Evolutionary conservation across 768 basidiomycete genomes (phyloP), one percentile per base, ranked within the genome.

Genomic region (Hypholoma sublateritium): DNA sequence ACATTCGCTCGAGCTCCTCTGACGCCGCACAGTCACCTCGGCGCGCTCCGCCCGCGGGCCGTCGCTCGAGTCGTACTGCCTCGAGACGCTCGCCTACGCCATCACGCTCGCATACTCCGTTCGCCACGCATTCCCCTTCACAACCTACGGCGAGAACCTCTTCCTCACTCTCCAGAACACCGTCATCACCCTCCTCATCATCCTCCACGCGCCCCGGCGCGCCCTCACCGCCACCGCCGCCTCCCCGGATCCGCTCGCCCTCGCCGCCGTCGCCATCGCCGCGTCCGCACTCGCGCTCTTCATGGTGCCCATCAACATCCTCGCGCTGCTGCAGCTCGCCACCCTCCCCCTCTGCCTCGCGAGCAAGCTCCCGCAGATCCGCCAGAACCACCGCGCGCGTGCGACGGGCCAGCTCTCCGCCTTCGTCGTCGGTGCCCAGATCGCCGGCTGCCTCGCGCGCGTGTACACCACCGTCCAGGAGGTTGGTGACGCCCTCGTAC

Each of bases 141-240:
- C 92, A n/a, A 98, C 97, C 0, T 99, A 98, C 58, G 97, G 97
- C 66, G 97, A 99, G 73, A 98, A 96, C 77, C 70, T 95, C 56
- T 98, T 98, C 83, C 81, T 98, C 47, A 87, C 92, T 28, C 66
- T 94, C 57, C 94, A 96, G 72, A 94, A 96, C 75, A 78, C 87
- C 63, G 58, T 90, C 74, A 93, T 98, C 69, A 93, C 93, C 14
- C 79, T 94, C 65, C 85, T 95, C 64, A 96, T 96, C 72, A 80
- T 95, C 51, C 75, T 76, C 70, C 88, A 89, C 66, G 66, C 81
- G 14, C 79, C 83, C 4, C 36, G 35, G 1, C 45, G 59, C 19
- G 70, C 14, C 58, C 72, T 12, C 71, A 77, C 7, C 41, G 11
- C 46, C 46, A 25, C 17, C 24, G 4, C 22, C 25, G 8, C 46